Evolutionary conservation across 495 filamentous ascomycete genomes (phyloP).

Genomic region (Neurospora discreta): DNA sequence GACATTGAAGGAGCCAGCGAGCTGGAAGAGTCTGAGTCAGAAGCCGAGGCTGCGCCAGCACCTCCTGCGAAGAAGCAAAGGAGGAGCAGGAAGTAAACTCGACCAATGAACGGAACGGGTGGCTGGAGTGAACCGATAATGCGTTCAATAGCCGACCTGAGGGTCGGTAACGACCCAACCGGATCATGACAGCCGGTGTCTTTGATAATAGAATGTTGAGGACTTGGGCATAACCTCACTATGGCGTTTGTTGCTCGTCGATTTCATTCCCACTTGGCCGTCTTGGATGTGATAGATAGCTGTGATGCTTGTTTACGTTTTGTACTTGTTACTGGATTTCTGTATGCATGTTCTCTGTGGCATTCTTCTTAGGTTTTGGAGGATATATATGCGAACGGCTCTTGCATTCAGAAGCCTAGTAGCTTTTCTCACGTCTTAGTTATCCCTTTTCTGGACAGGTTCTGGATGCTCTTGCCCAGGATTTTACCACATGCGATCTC

Average conservation of each 20-base stretch:
- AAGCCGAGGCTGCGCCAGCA: constrained; percentile 13
- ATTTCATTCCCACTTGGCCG: not conserved
- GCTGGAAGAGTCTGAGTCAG: constrained; percentile 9
- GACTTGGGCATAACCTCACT: not conserved
- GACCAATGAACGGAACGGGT: not conserved
- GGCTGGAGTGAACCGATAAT: not conserved
- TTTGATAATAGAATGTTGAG: not conserved
- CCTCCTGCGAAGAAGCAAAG: constrained; percentile 10
- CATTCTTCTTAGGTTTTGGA: not conserved
- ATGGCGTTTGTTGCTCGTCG: not conserved
- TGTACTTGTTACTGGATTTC: not conserved
- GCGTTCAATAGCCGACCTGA: not conserved
- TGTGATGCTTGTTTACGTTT: not conserved
- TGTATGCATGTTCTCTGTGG: not conserved
- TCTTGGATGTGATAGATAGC: not conserved
- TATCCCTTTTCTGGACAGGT: not conserved
- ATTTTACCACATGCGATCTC: too few relatives aligned
- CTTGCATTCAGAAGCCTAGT: not conserved
- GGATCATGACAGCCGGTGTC: not conserved
- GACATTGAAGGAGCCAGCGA: constrained; percentile 18
- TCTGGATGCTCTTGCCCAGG: too few relatives aligned
- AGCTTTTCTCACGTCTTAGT: not conserved
- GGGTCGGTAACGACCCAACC: not conserved
- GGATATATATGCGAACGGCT: not conserved
- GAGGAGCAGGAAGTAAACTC: constrained; percentile 13